These are phyloP conservation scores for Carallia pectinifolia DNA, from an alignment of 345 rosid species.

Conservation along the genomic window DNA sequence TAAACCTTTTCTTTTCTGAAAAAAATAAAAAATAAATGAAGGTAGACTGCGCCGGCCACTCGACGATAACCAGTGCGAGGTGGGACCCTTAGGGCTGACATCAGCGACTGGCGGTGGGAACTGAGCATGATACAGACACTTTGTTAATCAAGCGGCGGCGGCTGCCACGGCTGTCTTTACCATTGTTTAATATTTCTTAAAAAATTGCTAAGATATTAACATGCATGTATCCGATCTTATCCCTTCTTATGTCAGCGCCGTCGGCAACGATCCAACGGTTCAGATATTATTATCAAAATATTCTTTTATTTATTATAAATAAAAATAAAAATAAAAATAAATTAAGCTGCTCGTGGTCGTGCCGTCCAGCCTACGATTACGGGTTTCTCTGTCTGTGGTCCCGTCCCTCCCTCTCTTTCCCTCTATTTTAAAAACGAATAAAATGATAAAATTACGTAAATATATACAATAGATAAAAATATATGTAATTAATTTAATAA, in stretches of 20 bases:
- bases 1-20: too few species aligned
- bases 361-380: constrained; percentile 68
- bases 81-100: too few species aligned
- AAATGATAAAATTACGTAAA: too few species aligned
- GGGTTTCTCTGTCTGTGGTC: constrained; percentile 50
- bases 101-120: too few species aligned
- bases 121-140: too few species aligned
- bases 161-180: constrained; percentile 10
- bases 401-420: background rate
- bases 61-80: too few species aligned
- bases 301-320: background rate
- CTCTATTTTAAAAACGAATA: too few species aligned
- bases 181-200: background rate
- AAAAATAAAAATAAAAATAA: background rate
- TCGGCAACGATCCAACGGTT: background rate
- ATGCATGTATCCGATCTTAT: background rate
- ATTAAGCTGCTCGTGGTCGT: constrained; percentile 12
- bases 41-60: too few species aligned
- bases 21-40: too few species aligned
- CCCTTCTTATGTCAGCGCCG: background rate
- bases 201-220: background rate
- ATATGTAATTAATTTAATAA: too few species aligned
- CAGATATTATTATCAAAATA: background rate
- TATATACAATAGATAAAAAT: too few species aligned
- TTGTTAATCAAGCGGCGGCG: constrained; percentile 18